Evolutionary conservation across 169 alveolate genomes (phyloP).

Genomic region (Sarcocystis neurona): DNA sequence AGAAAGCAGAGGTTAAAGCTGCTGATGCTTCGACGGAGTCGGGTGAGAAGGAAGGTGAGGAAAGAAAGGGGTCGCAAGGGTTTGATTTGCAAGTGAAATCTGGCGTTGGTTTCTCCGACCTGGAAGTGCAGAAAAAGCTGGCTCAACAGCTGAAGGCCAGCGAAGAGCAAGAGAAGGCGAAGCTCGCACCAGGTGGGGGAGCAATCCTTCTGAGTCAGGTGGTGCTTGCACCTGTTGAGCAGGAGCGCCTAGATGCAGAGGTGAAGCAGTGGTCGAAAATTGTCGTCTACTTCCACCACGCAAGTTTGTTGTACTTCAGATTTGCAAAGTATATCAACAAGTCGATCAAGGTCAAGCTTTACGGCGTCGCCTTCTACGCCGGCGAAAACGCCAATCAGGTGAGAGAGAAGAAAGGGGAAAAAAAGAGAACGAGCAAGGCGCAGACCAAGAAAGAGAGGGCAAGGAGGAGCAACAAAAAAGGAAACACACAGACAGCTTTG

Average conservation of each 20-base stretch:
- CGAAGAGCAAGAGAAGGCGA: no score
- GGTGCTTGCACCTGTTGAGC: neutral
- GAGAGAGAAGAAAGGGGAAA: no score
- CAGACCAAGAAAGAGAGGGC: no score
- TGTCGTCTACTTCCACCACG: neutral
- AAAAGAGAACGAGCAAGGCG: no score
- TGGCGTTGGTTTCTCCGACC: neutral
- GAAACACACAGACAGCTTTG: no score
- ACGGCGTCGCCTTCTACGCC: constrained; percentile 4
- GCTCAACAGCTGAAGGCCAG: neutral
- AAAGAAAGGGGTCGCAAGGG: neutral
- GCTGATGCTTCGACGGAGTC: no score
- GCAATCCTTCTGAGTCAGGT: neutral
- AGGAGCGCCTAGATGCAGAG: neutral
- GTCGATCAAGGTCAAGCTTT: neutral
- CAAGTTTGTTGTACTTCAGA: neutral
- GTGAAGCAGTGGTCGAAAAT: neutral
- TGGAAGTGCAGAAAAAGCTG: neutral
- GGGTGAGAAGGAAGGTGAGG: no score
- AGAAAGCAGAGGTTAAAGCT: no score
- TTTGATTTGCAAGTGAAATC: neutral
- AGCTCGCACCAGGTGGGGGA: no score
- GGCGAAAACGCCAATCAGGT: constrained; percentile 1
- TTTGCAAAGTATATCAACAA: neutral
- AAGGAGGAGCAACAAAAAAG: no score